phyloP scores from a whole-genome alignment of 2,329 filamentous ascomycete species.

The Delphinella strobiligena region DNA sequence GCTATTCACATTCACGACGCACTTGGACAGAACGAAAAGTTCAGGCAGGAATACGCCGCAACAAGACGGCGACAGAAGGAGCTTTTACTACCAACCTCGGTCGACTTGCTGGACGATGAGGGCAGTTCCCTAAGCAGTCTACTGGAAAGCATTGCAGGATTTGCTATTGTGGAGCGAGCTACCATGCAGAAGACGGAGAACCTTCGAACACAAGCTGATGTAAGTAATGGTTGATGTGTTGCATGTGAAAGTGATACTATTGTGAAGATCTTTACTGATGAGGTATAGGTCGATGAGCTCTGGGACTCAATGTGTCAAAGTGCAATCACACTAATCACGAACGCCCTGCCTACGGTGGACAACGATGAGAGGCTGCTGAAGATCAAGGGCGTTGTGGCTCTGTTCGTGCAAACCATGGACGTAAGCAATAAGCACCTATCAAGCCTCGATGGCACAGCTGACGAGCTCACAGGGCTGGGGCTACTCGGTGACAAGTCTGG shows the following conservation, averaged over 20 bases:
- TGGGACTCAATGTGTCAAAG: slow-evolving; percentile 97
- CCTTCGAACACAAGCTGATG: slow-evolving; percentile 70
- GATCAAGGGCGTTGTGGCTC: slow-evolving; percentile 80
- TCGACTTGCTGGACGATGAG: slow-evolving; percentile 72
- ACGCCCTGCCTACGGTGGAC: slow-evolving; percentile 64
- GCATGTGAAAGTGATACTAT: background rate
- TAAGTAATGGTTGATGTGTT: too few relatives aligned
- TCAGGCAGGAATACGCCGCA: slow-evolving; percentile 80
- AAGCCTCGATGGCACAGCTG: slow-evolving; percentile 5
- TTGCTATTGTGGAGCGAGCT: slow-evolving; percentile 89
- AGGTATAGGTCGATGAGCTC: slow-evolving; percentile 70
- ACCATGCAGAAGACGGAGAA: slow-evolving; percentile 82
- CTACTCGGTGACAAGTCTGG: slow-evolving; percentile 71
- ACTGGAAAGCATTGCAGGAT: slow-evolving; percentile 86
- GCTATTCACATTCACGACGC: slow-evolving; percentile 94
- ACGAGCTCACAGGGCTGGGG: slow-evolving; percentile 58
- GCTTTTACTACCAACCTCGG: slow-evolving; percentile 62
- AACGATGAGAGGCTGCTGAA: slow-evolving; percentile 87
- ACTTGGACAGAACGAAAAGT: slow-evolving; percentile 81
- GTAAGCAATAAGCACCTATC: slow-evolving; percentile 33
- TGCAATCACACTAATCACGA: slow-evolving; percentile 69
- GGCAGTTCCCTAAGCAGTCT: slow-evolving; percentile 78
- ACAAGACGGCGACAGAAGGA: slow-evolving; percentile 89
- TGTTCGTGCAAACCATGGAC: slow-evolving; percentile 98
- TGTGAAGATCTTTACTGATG: slow-evolving; percentile 6